Percentiles rank a stretch among this genome's conserved stretches.
phyloP scores from a whole-genome alignment of 2,329 filamentous ascomycete species.

The Geoglossum cookeanum region DNA sequence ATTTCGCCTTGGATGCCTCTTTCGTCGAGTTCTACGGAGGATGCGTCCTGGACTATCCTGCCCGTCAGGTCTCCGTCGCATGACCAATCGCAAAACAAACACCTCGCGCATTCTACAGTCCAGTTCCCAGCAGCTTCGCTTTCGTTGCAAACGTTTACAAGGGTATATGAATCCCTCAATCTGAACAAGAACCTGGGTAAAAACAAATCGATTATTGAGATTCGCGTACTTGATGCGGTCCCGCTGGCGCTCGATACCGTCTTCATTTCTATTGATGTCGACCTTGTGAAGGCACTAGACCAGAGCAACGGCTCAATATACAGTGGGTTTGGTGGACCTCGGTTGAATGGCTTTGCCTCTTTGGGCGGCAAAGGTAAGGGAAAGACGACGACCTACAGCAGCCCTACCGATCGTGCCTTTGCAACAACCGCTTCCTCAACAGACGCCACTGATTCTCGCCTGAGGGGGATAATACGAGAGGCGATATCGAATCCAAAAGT shows the following conservation, averaged over 20 bases:
- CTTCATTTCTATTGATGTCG: constrained; percentile 69
- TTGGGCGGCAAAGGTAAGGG: constrained; percentile 10
- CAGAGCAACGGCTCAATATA: constrained; percentile 71
- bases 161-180: constrained; percentile 50
- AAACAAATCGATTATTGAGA: constrained; percentile 61
- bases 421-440: background rate
- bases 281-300: constrained; percentile 60
- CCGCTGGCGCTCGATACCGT: constrained; percentile 68
- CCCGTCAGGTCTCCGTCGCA: constrained; percentile 40
- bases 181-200: constrained; percentile 56
- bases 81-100: constrained; percentile 31
- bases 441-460: constrained; percentile 23
- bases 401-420: background rate
- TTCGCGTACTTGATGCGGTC: constrained; percentile 62
- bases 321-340: constrained; percentile 29
- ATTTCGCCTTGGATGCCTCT: constrained; percentile 53
- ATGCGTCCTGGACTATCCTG: constrained; percentile 66
- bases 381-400: background rate
- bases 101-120: constrained; percentile 56
- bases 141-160: constrained; percentile 62
- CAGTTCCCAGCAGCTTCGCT: constrained; percentile 56
- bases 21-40: constrained; percentile 30
- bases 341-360: constrained; percentile 17
- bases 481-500: constrained; percentile 55
- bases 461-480: constrained; percentile 50